These are phyloP conservation scores for Nitzschia palea DNA, from an alignment of 108 stramenopile species.

Conservation along the genomic window DNA sequence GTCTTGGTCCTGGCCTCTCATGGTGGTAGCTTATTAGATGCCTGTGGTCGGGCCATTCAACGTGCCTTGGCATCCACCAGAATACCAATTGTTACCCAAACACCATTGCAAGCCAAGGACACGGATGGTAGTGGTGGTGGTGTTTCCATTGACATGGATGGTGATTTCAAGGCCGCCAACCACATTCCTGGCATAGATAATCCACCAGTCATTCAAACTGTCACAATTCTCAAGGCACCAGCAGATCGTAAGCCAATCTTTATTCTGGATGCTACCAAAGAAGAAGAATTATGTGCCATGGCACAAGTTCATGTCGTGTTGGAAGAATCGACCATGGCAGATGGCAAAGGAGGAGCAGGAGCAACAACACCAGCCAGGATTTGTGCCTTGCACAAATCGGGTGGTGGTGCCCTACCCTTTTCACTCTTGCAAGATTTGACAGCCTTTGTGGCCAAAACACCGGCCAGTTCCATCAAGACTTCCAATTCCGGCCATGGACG, in stretches of 20 bases:
- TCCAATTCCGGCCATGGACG: background rate
- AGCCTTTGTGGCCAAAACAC: conserved; percentile 15
- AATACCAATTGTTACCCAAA: conserved; percentile 44
- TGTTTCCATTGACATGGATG: conserved; percentile 45
- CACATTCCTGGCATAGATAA: conserved; percentile 43
- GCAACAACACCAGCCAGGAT: conserved; percentile 14
- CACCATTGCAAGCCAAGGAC: conserved; percentile 12
- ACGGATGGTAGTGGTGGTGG: conserved; percentile 14
- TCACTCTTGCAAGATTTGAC: conserved; percentile 32
- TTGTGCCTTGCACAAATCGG: conserved; percentile 59
- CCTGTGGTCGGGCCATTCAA: conserved; percentile 53
- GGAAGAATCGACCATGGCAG: conserved; percentile 24
- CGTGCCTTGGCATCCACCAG: conserved; percentile 50
- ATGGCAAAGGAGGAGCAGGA: conserved; percentile 1
- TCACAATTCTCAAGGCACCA: conserved; percentile 38
- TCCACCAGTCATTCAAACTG: conserved; percentile 62
- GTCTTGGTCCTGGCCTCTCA: conserved; percentile 54
- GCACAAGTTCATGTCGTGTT: conserved; percentile 59
- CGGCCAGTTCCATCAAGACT: background rate
- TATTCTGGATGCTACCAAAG: conserved; percentile 62
- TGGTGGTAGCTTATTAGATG: conserved; percentile 63
- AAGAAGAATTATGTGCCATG: conserved; percentile 72
- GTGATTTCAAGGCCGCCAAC: conserved; percentile 48
- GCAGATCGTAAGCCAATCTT: conserved; percentile 27
- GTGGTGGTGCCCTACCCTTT: conserved; percentile 37